Percentiles rank a stretch among this genome's conserved stretches.
These are phyloP conservation scores for Amaranthus hypochondriacus DNA, from an alignment of 148 eudicot species.

Conservation along the genomic window DNA sequence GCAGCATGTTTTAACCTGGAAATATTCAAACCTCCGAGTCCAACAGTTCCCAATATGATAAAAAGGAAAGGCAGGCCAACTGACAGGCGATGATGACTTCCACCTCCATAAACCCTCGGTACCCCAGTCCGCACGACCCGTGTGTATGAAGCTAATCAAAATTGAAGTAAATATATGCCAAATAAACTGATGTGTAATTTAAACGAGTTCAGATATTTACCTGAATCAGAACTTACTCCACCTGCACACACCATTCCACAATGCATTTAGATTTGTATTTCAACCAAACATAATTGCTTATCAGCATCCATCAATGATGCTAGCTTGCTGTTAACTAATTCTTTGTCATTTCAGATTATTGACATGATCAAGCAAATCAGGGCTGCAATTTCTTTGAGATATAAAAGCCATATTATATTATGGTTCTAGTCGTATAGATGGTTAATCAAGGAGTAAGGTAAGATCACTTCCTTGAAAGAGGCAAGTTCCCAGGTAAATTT, in stretches of 20 bases:
- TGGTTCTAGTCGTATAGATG: background rate
- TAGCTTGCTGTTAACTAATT: background rate
- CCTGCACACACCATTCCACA: constrained; percentile 32
- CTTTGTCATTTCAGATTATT: background rate
- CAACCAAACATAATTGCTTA: background rate
- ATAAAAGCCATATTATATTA: background rate
- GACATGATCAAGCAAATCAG: background rate
- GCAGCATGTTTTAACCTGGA: constrained; percentile 37
- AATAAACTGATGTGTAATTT: background rate
- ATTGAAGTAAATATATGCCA: background rate
- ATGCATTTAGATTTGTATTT: constrained; percentile 4
- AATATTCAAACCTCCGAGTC: constrained; percentile 61
- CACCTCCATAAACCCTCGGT: constrained; percentile 43
- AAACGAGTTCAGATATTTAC: constrained; percentile 19
- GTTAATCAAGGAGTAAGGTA: background rate
- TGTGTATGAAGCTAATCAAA: constrained; percentile 27
- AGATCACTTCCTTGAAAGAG: background rate
- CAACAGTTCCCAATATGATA: constrained; percentile 54
- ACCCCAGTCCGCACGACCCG: constrained; percentile 63
- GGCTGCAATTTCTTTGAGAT: background rate
- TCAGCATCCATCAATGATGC: background rate
- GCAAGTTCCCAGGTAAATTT: background rate
- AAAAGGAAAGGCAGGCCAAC: constrained; percentile 58
- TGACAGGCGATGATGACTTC: constrained; percentile 36
- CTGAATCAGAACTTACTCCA: constrained; percentile 37